Conservation (phyloP, 345 rosid species). For the Rhodamnia rubescens region DNA sequence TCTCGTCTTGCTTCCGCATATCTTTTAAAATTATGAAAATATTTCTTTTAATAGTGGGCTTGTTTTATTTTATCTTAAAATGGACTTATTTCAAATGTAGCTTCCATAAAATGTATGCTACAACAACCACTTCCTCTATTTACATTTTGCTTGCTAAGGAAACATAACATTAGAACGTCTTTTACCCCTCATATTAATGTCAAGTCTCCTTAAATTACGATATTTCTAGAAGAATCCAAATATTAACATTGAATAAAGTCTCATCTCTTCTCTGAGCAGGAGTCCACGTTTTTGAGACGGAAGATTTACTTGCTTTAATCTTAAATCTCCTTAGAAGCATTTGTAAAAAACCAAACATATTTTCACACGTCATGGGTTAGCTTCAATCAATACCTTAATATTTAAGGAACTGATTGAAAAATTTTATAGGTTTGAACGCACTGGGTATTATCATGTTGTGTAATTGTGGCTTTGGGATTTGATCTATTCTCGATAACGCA, state of each 20-base stretch:
- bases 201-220: background rate
- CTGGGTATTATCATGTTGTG: background rate
- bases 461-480: background rate
- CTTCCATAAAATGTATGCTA: background rate
- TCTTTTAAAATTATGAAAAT: too few species aligned
- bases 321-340: background rate
- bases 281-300: too few species aligned
- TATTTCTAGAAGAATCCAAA: background rate
- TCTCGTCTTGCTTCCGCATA: too few species aligned
- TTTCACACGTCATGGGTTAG: background rate
- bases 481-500: too few species aligned
- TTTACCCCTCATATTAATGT: background rate
- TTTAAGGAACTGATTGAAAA: too few species aligned
- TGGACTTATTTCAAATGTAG: background rate
- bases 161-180: background rate
- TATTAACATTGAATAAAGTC: background rate
- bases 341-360: background rate
- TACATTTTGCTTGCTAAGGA: background rate
- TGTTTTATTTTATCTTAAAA: background rate
- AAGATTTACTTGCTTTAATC: too few species aligned
- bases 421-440: background rate
- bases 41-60: too few species aligned
- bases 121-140: background rate
- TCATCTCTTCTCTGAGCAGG: background rate
- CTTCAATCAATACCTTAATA: background rate